Conservation (phyloP, 805 yeast species). For the Candida stauntonica region DNA sequence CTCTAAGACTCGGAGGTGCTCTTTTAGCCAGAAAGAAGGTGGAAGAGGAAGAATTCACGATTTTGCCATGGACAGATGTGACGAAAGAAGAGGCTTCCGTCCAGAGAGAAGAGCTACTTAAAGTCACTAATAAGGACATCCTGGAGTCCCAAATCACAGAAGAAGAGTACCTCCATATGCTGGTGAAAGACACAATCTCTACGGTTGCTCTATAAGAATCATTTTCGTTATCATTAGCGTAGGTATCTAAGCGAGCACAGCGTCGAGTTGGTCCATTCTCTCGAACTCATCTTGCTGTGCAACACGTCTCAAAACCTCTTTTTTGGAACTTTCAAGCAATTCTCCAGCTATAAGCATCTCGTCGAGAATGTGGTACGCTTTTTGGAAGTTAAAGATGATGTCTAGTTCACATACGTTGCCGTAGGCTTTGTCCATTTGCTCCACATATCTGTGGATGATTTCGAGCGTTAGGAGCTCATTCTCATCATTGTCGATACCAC, state of each 20-base stretch:
- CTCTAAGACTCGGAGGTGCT: slow-evolving; percentile 67
- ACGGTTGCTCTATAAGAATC: too few species aligned
- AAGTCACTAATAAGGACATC: slow-evolving; percentile 23
- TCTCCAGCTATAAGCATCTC: slow-evolving; percentile 88
- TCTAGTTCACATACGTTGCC: slow-evolving; percentile 97
- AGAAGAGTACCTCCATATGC: slow-evolving; percentile 30
- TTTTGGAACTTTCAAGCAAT: slow-evolving; percentile 74
- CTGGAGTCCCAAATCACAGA: slow-evolving; percentile 24
- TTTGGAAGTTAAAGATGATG: slow-evolving; percentile 91
- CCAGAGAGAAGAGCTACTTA: slow-evolving; percentile 24
- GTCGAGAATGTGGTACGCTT: slow-evolving; percentile 88
- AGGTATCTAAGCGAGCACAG: slow-evolving; percentile 31
- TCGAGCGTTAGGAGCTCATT: slow-evolving; percentile 87
- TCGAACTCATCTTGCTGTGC: slow-evolving; percentile 86
- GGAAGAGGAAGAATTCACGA: slow-evolving; percentile 52
- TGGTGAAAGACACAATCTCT: slow-evolving; percentile 27
- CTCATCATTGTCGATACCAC: slow-evolving; percentile 77
- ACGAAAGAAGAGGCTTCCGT: slow-evolving; percentile 30
- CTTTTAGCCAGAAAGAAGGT: slow-evolving; percentile 56
- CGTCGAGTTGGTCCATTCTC: slow-evolving; percentile 58
- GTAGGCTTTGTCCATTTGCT: slow-evolving; percentile 91
- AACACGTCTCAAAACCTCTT: slow-evolving; percentile 72
- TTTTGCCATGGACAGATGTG: slow-evolving; percentile 43
- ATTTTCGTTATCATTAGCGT: background rate
- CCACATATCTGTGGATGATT: slow-evolving; percentile 87